Evolutionary conservation across 441 rosid genomes (phyloP), one percentile per base, ranked within the genome.

Genomic region (Gossypium trilobum): DNA sequence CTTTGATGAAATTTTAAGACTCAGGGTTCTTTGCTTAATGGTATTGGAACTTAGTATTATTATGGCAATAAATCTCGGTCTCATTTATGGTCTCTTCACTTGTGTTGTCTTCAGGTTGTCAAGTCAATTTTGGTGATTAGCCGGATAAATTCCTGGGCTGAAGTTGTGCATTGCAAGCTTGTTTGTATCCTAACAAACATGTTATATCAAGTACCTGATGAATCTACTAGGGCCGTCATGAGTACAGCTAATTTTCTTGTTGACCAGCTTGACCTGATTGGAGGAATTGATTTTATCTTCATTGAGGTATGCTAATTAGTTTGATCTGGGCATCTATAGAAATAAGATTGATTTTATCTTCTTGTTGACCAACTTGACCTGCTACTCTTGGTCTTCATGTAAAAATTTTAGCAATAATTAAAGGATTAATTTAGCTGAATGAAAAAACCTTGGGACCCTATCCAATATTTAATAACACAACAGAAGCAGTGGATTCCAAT

Each of bases 61-160:
- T 39, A 0, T 23, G 56, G 57, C 54, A 46, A 66, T 46, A 48
- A 46, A 48, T 23, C 71, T 25, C 20, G 23, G 57, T 66, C 22
- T 63, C 42, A 48, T 5, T 48, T 23, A 11, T 66, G n/a, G 58
- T 48, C 57, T 14, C 57, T 59, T 58, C 14, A 8, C 55, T 39
- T 61, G 22, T 71, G 33, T 63, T 68, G 39, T 74, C 60, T 77
- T 77, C 89, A 95, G 99, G 99, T 91, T 67, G 79, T 95, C 56
- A 95, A 84, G 85, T 85, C 87, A 68, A 84, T 95, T 68, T 75
- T 95, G 74, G 79, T 81, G 82, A 79, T 78, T 64, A 88, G 99
- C 88, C 85, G 97, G 83, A 67, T 59, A 75, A 88, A 92, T 81
- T 91, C 91, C 55, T 95, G 99, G 99, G 97, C 98, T 57, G 99